phyloP scores from a whole-genome alignment of 2,329 filamentous ascomycete genomes.

The Monilinia polystroma region DNA sequence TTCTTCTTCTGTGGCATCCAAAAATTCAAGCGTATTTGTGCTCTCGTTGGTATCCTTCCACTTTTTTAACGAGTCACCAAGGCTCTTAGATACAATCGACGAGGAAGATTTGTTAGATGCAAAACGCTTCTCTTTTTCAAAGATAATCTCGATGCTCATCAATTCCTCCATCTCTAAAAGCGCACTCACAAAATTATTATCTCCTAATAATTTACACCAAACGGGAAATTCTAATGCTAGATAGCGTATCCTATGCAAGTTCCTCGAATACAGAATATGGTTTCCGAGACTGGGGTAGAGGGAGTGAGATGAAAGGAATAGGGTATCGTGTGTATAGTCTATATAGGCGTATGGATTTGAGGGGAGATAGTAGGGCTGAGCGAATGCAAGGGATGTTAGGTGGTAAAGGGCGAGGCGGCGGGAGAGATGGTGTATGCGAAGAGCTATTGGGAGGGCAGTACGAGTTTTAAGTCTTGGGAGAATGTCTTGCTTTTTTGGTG shows the following conservation, averaged over 20 bases:
- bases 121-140: neutral
- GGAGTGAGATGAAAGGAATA: neutral
- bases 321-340: neutral
- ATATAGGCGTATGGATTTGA: conserved; percentile 19
- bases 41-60: neutral
- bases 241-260: conserved; percentile 1
- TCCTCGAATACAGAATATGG: conserved; percentile 10
- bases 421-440: conserved; percentile 9
- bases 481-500: neutral
- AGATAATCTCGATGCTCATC: neutral
- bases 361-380: conserved; percentile 13
- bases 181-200: conserved; percentile 19
- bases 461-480: neutral
- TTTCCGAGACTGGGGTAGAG: neutral
- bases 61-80: neutral
- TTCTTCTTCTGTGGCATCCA: neutral
- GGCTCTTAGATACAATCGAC: neutral
- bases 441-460: neutral
- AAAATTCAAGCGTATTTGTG: neutral
- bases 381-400: neutral
- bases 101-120: neutral
- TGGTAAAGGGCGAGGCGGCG: conserved; percentile 4
- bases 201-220: neutral
- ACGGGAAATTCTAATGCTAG: neutral
- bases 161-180: conserved; percentile 19